These are phyloP conservation scores for Rauvolfia tetraphylla DNA, from an alignment of 257 asterid species.

Conservation along the genomic window DNA sequence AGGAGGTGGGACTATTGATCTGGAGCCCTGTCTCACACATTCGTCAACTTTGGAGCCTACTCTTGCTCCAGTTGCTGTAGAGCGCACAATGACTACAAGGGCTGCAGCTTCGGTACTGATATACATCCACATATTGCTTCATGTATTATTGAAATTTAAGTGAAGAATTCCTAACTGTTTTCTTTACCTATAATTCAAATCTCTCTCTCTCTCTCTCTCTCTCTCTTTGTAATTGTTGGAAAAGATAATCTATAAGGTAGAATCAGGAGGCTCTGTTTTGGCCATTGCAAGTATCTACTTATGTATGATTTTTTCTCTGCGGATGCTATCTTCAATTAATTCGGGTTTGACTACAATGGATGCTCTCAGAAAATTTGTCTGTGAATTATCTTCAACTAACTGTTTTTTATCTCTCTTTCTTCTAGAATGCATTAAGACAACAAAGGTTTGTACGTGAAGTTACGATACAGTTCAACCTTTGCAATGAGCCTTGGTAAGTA, in stretches of 20 bases:
- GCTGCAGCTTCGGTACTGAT: conserved; percentile 93
- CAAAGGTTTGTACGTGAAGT: conserved; percentile 95
- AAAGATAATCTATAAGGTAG: neutral
- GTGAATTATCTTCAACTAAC: conserved; percentile 2
- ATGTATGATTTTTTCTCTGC: neutral
- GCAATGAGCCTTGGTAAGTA: conserved; percentile 97
- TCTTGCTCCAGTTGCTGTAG: conserved; percentile 92
- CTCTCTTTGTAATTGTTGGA: neutral
- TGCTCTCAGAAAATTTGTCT: neutral
- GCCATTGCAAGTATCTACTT: neutral
- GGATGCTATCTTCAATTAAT: neutral
- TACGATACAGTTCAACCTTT: conserved; percentile 79
- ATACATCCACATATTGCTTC: conserved; percentile 1
- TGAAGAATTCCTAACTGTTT: neutral
- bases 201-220: neutral
- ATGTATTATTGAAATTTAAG: neutral
- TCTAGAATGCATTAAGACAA: conserved; percentile 85
- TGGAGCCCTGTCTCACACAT: conserved; percentile 91
- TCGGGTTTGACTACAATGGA: neutral
- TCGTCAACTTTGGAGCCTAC: conserved; percentile 98
- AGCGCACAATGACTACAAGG: conserved; percentile 96
- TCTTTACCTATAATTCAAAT: neutral
- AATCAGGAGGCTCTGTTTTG: neutral
- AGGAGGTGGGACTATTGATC: conserved; percentile 85
- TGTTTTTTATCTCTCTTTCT: neutral